Base-by-base conservation (phyloP, 1,139 yeast genomes). In the Debaryomyces coudertii region DNA sequence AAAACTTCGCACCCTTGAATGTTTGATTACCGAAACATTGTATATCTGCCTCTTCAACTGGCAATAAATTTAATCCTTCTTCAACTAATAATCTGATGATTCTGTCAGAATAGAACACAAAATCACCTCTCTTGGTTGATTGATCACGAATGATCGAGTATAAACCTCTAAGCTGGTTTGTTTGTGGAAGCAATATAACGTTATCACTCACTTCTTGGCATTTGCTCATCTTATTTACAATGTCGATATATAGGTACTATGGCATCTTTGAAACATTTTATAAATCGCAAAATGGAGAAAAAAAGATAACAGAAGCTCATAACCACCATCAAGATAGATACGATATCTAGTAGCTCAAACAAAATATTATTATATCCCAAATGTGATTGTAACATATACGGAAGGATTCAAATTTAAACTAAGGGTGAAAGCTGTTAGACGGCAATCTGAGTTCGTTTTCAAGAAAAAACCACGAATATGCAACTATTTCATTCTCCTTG, bases 91-190 rank as follows among this genome's bases (percentile, higher is more conserved):
- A 73, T 50, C 99, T 79, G 62, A 93, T 93, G 69, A 93, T 92
- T 64, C 99, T 79, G 65, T 93, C 97, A 12, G 97, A 83, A 66
- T 92, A 93, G 67, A 93, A 93, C 46, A 93, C 95, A 64, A 93
- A 93, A 63, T 93, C 98, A 2, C 95, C 89, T 58, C 98, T 80
- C 50, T 80, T 75, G 23, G 98, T 92, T 47, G 67, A 68, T 58
- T 77, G 80, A 64, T 89, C 90, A 62, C 99, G 85, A 59, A 93
- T 90, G 60, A 92, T 90, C 16, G 96, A 85, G 73, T 88, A 92
- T 46, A 93, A 74, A 12, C 97, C 96, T 45, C 80, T 73, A 53
- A 93, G 76, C 68, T 93, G 99, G 73, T 90, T 90, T 40, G 97
- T 90, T 67, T 88, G 96, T 43, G 89, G 89, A 42, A 93, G 79